Conservation (phyloP, 164 flowering plant genomes). For the Stephania cephalantha region DNA sequence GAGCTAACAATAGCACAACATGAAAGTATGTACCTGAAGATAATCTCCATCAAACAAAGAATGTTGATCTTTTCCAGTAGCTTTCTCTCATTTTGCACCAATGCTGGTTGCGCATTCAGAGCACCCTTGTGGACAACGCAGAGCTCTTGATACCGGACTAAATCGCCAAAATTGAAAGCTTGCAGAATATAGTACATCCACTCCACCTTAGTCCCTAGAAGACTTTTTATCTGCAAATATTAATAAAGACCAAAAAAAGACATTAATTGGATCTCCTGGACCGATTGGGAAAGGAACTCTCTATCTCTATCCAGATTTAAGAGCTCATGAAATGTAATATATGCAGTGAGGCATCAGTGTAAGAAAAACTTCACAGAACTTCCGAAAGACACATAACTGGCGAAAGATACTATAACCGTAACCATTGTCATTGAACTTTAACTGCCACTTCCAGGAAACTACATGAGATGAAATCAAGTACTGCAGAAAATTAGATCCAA, state of each 20-base stretch:
- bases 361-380: no score
- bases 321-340: no score
- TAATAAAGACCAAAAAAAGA: background rate
- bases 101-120: slow-evolving; percentile 79
- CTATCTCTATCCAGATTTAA: no score
- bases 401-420: no score
- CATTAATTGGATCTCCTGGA: background rate
- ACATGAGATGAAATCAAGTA: no score
- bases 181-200: slow-evolving; percentile 89
- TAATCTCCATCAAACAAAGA: slow-evolving; percentile 95
- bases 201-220: slow-evolving; percentile 74
- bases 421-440: no score
- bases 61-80: slow-evolving; percentile 85
- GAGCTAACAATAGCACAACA: background rate
- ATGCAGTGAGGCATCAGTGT: no score
- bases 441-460: no score
- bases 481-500: no score
- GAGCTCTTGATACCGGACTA: slow-evolving; percentile 81
- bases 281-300: no score
- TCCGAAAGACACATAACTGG: no score
- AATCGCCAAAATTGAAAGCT: slow-evolving; percentile 84
- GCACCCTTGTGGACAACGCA: slow-evolving; percentile 79
- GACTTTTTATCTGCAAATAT: slow-evolving; percentile 61
- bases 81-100: slow-evolving; percentile 80
- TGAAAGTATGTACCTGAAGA: slow-evolving; percentile 55